Evolutionary conservation across 495 filamentous ascomycete species (phyloP).

Genomic region (Tuber aestivum): DNA sequence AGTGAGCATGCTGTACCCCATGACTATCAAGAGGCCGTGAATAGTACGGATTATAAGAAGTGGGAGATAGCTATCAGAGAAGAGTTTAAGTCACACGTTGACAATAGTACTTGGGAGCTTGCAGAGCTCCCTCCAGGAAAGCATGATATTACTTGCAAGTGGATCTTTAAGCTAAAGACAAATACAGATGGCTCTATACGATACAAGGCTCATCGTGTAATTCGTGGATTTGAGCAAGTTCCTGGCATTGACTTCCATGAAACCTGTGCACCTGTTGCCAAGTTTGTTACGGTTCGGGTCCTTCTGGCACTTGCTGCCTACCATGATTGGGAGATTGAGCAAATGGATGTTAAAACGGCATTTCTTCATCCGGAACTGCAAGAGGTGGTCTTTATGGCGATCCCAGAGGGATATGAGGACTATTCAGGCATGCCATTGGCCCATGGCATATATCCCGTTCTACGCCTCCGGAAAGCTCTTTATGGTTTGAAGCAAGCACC

Average conservation of each 20-base stretch:
- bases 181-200: not conserved
- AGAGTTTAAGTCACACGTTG: not conserved
- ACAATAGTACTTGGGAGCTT: not conserved
- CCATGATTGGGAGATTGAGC: too few relatives aligned
- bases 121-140: not conserved
- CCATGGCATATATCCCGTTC: too few relatives aligned
- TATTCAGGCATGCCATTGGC: too few relatives aligned
- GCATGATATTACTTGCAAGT: too few relatives aligned
- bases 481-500: too few relatives aligned
- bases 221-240: not conserved
- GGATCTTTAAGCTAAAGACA: not conserved
- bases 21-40: not conserved
- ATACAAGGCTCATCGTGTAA: not conserved
- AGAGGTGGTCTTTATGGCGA: too few relatives aligned
- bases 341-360: not conserved
- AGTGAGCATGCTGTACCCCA: not conserved
- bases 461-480: too few relatives aligned
- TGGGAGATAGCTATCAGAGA: not conserved
- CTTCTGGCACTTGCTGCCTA: not conserved
- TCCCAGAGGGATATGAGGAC: too few relatives aligned
- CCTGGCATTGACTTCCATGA: not conserved
- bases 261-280: not conserved
- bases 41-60: rapidly evolving
- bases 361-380: too few relatives aligned
- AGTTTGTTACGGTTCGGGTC: not conserved